Evolutionary conservation across 2,329 filamentous ascomycete species (phyloP).

Genomic region (Talaromyces amestolkiae): DNA sequence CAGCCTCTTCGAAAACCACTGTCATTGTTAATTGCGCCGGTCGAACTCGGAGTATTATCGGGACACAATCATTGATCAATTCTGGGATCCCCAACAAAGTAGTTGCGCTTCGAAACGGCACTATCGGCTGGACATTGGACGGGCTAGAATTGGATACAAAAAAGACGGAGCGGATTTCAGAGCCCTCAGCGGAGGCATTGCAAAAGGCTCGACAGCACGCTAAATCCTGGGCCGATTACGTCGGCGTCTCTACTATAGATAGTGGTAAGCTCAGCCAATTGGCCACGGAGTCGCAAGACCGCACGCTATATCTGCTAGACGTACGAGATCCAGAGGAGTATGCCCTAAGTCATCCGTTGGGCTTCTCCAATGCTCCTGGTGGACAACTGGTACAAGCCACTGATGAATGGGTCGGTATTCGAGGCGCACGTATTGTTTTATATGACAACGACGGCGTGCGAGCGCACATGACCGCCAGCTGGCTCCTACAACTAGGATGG

Average conservation of each 20-base stretch:
- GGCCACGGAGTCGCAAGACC: conserved; percentile 17
- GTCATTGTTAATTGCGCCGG: conserved; percentile 34
- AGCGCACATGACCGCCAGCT: conserved; percentile 32
- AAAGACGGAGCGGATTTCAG: conserved; percentile 23
- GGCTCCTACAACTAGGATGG: conserved; percentile 34
- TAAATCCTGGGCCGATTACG: conserved; percentile 8
- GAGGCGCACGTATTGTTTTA: conserved; percentile 30
- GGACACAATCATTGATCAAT: conserved; percentile 32
- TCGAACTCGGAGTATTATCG: conserved; percentile 34
- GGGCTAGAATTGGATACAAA: conserved; percentile 27
- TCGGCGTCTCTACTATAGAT: conserved; percentile 9
- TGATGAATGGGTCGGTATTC: conserved; percentile 34
- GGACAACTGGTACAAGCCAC: conserved; percentile 35
- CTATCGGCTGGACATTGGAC: conserved; percentile 34
- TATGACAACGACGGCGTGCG: conserved; percentile 31
- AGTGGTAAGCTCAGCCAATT: conserved; percentile 17
- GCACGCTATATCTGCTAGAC: conserved; percentile 30
- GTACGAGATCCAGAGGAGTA: conserved; percentile 33
- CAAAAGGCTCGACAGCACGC: conserved; percentile 12
- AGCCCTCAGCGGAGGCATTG: conserved; percentile 18
- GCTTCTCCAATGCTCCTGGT: conserved; percentile 31
- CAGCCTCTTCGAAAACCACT: conserved; percentile 26
- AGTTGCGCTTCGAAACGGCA: conserved; percentile 31
- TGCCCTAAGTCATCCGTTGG: conserved; percentile 24
- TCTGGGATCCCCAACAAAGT: conserved; percentile 29